Evolutionary conservation across 148 eudicot genomes (phyloP).

Genomic region (Cornus suecica): DNA sequence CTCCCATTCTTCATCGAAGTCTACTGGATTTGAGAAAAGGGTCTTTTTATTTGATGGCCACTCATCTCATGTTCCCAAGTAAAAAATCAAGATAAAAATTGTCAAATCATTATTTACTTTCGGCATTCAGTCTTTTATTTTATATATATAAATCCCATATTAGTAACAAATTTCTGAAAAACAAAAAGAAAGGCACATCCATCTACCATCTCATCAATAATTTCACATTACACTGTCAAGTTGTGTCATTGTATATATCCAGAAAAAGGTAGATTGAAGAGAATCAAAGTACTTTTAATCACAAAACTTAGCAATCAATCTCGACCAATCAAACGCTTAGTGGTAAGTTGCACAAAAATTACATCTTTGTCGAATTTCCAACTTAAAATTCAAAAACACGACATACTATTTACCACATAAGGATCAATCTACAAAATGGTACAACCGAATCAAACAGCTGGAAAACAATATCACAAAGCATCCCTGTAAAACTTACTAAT

Average conservation of each 20-base stretch:
- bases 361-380: too few relatives aligned
- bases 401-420: too few relatives aligned
- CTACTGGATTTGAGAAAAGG: not conserved
- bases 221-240: not conserved
- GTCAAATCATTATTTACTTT: not conserved
- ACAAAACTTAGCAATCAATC: not conserved
- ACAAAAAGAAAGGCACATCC: not conserved
- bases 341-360: too few relatives aligned
- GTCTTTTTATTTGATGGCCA: not conserved
- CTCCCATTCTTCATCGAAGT: not conserved
- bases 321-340: not conserved
- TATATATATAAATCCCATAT: too few relatives aligned
- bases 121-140: too few relatives aligned
- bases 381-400: too few relatives aligned
- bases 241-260: not conserved
- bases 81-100: not conserved
- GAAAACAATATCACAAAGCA: too few relatives aligned
- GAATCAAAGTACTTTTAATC: not conserved
- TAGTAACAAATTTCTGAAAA: too few relatives aligned
- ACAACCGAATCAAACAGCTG: too few relatives aligned
- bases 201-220: not conserved
- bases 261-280: not conserved
- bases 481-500: too few relatives aligned
- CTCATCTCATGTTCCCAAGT: not conserved
- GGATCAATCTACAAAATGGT: too few relatives aligned